Evolutionary conservation across 306 rosid species (phyloP), one percentile per base, ranked within the genome.

Genomic region (Casuarina cunninghamiana): DNA sequence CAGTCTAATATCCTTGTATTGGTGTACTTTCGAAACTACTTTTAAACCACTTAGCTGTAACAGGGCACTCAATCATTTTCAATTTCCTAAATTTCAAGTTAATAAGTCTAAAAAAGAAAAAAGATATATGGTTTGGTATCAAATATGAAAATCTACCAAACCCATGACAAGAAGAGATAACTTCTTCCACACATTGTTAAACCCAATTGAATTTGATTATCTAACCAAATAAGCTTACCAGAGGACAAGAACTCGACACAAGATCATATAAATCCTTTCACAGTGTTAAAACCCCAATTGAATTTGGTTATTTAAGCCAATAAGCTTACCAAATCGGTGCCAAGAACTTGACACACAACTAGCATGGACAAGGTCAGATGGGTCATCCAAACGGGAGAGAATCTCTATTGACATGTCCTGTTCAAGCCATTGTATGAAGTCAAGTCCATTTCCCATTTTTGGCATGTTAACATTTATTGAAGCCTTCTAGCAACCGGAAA

Each of bases 291-390:
- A 26, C 32, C 32, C 32, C 32, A 26, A 26, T 26, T 63, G 13
- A 45, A 75, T 7, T 37, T 67, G 73, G 44, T 35, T 71, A 51
- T 63, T 69, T 66, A 73, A 79, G 43, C 77, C 26, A 46, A 79
- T 37, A 37, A 50, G 72, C 76, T 85, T 81, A 91, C 96, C 89
- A 53, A 87, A 86, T 73, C 45, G 84, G 41, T 75, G 82, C 91
- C 91, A 91, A 69, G 84, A 81, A 69, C 75, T 75, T 5, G 91
- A 86, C 72, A 84, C 91, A 11, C 86, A 70, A 70, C 86, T 81
- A 70, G 68, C 87, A 38, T 87, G 85, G 42, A 80, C 82, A 80
- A 91, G 80, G 77, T 91, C 96, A 86, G 88, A 72, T 70, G 91
- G 90, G 70, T 86, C 90, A 78, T 89, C 93, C 87, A 91, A 82